Conservation (phyloP, 495 filamentous ascomycete species). For the Talaromyces liani region DNA sequence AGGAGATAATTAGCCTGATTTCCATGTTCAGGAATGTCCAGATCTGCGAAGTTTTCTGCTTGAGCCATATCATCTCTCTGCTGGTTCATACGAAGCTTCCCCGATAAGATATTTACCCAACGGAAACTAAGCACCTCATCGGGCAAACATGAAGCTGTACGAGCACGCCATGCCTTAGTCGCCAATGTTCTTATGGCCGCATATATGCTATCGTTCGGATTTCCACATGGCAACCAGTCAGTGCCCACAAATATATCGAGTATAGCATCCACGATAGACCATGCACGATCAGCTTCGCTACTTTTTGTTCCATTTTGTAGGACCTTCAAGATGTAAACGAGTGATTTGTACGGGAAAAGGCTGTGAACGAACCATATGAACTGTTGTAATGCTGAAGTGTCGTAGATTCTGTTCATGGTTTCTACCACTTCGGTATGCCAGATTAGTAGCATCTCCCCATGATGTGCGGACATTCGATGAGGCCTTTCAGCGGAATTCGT, state of each 20-base stretch:
- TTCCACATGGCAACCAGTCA: not conserved
- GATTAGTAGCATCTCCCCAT: too few species aligned
- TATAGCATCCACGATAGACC: not conserved
- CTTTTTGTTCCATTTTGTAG: not conserved
- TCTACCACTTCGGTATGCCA: too few species aligned
- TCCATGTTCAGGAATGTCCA: too few species aligned
- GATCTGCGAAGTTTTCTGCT: too few species aligned
- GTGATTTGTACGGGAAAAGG: not conserved
- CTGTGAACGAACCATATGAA: too few species aligned
- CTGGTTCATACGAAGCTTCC: too few species aligned
- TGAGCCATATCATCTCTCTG: too few species aligned
- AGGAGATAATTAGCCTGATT: not conserved
- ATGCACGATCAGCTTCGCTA: not conserved
- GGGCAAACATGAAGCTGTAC: not conserved
- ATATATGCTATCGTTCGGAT: not conserved
- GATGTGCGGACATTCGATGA: too few species aligned
- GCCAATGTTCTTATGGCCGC: not conserved
- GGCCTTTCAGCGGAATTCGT: too few species aligned
- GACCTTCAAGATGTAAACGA: not conserved
- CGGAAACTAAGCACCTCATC: not conserved
- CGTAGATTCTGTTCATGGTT: too few species aligned
- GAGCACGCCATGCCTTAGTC: not conserved
- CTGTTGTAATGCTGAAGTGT: too few species aligned
- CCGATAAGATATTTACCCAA: too few species aligned
- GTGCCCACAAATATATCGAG: not conserved